Evolutionary conservation across 1,139 yeast genomes (phyloP), one percentile per base, ranked within the genome.

Genomic region (Geotrichum aggregatum): DNA sequence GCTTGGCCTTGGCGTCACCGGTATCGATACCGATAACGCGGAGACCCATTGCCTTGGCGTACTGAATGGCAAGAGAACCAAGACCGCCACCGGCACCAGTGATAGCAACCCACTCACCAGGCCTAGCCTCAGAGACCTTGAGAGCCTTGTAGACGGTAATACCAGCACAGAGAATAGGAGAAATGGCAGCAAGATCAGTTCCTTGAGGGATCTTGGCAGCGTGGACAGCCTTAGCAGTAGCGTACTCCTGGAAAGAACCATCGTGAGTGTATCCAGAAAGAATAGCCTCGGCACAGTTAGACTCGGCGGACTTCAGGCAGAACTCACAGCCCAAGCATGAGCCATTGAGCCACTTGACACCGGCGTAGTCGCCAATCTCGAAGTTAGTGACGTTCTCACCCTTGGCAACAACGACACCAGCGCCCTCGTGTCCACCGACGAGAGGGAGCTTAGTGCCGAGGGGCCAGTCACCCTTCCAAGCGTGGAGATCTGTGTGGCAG

Each of bases 81-180:
- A 86, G 77, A 63, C 94, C 95, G 70, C 95, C 91, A 66, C 83
- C 88, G 53, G 91, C 91, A 71, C 95, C 94, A 57, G 87, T 80
- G 63, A 85, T 75, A 60, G 84, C 84, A 56, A 84, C 87, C 87
- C 88, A 84, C 64, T 85, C 80, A 65, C 92, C 94, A 49, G 91
- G 80, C 50, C 62, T 64, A 61, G 82, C 74, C 47, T 76, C 74
- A 54, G 91, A 83, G 48, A 82, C 79, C 76, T 84, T 84, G 64
- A 85, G 72, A 35, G 92, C 94, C 76, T 84, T 84, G 79, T 84
- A 85, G 55, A 84, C 91, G 49, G 94, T 85, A 71, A 85, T 79
- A 71, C 94, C 94, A 41, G 92, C 94, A 72, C 94, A 85, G 45
- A 73, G 66, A 55, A 87, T 80, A 60, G 95, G 95, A 30, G 95